Evolutionary conservation across 2,329 filamentous ascomycete species (phyloP).

Genomic region (Colletotrichum chrysophilum): DNA sequence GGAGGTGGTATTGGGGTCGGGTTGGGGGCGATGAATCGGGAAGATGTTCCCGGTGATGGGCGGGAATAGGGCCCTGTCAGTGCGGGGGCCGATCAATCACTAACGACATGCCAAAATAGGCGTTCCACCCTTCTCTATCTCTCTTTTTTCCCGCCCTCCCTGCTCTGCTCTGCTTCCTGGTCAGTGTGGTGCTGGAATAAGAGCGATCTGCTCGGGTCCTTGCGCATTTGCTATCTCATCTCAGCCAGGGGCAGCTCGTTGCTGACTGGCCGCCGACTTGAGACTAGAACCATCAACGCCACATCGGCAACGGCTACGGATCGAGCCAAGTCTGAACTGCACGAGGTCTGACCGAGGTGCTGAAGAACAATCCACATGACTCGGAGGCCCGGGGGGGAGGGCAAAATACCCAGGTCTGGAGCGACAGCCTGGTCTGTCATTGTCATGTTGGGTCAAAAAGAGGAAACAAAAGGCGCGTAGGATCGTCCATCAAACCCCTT

Average conservation of each 20-base stretch:
- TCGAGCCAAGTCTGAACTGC: not conserved
- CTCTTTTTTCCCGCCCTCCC: not conserved
- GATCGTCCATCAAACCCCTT: not conserved
- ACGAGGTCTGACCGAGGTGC: not conserved
- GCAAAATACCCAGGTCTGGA: not conserved
- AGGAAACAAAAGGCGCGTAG: not conserved
- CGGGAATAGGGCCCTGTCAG: constrained; percentile 4
- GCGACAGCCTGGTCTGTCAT: not conserved
- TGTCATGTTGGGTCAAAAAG: not conserved
- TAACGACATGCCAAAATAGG: not conserved
- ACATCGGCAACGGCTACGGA: not conserved
- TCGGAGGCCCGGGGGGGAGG: not conserved
- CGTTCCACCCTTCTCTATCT: not conserved
- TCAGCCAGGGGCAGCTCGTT: not conserved
- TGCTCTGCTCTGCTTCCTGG: not conserved
- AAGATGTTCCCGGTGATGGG: not conserved
- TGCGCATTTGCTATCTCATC: not conserved
- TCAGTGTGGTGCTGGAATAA: not conserved
- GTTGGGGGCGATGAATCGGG: not conserved
- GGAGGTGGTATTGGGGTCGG: not conserved
- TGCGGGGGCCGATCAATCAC: not conserved
- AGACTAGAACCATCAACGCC: not conserved
- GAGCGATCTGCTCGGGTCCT: not conserved
- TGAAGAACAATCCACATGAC: not conserved
- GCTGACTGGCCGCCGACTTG: not conserved